phyloP scores from a whole-genome alignment of 2,329 filamentous ascomycete species.

The Fusarium lateritium region DNA sequence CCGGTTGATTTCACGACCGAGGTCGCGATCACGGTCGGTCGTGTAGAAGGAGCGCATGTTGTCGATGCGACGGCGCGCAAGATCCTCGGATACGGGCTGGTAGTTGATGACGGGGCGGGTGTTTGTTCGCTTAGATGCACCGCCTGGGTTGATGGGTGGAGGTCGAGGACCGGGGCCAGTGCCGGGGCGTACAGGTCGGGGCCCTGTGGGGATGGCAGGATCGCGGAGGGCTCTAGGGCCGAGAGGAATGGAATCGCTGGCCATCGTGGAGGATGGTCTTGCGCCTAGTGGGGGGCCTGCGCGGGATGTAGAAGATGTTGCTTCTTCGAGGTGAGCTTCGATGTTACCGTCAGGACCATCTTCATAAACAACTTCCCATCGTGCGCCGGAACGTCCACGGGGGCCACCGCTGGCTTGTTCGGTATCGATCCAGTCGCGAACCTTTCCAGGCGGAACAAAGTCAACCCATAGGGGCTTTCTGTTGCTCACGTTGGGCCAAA shows the following conservation, averaged over 20 bases:
- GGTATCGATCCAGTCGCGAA: slow-evolving; percentile 79
- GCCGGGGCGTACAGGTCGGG: slow-evolving; percentile 56
- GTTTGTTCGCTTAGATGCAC: slow-evolving; percentile 55
- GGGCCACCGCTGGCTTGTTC: slow-evolving; percentile 67
- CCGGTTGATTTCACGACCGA: slow-evolving; percentile 71
- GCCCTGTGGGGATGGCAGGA: slow-evolving; percentile 52
- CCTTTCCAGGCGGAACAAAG: slow-evolving; percentile 84
- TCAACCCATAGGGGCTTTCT: slow-evolving; percentile 90
- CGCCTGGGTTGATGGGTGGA: slow-evolving; percentile 38
- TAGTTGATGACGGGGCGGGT: slow-evolving; percentile 61
- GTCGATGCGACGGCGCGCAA: slow-evolving; percentile 76
- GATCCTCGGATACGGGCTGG: slow-evolving; percentile 73
- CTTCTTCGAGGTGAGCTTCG: slow-evolving; percentile 65
- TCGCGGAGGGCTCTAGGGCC: slow-evolving; percentile 54
- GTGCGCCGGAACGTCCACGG: slow-evolving; percentile 58
- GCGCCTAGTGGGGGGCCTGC: slow-evolving; percentile 31
- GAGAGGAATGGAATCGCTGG: slow-evolving; percentile 55
- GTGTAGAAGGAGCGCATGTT: slow-evolving; percentile 66
- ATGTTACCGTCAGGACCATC: slow-evolving; percentile 68
- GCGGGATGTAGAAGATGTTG: slow-evolving; percentile 37
- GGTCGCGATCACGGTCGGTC: slow-evolving; percentile 56
- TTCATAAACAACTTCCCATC: slow-evolving; percentile 84
- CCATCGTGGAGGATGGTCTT: slow-evolving; percentile 41
- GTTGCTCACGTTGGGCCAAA: slow-evolving; percentile 90
- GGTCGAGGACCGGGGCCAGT: slow-evolving; percentile 49